Conservation (phyloP, 257 asterid species). For the Solanum pimpinellifolium region DNA sequence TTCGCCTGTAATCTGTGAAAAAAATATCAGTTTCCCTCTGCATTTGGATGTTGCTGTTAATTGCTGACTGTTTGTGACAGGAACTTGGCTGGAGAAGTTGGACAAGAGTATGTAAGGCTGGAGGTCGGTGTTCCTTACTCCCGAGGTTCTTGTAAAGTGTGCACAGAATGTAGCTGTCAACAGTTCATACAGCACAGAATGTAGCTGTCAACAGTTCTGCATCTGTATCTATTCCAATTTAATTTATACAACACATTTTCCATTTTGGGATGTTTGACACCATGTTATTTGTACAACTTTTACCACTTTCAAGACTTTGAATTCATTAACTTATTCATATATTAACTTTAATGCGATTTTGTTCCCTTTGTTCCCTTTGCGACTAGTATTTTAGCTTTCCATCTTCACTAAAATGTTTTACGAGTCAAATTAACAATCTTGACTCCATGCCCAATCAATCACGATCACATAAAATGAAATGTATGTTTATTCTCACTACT, state of each 20-base stretch:
- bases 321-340: neutral
- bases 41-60: neutral
- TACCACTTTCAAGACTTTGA: neutral
- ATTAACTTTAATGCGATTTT: neutral
- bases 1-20: neutral
- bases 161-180: neutral
- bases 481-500: neutral
- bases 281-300: neutral
- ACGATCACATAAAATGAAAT: neutral
- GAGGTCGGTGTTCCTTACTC: conserved; percentile 40
- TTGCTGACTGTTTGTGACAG: conserved; percentile 21
- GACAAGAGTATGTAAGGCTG: conserved; percentile 64
- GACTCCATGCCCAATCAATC: neutral
- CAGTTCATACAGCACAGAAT: neutral
- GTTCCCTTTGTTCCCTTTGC: neutral
- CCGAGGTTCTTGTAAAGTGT: neutral
- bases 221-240: neutral
- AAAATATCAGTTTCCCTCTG: neutral
- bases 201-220: neutral
- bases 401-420: neutral
- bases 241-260: neutral
- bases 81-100: conserved; percentile 89
- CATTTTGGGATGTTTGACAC: neutral
- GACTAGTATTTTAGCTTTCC: too few relatives aligned
- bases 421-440: neutral